Evolutionary conservation across 2,329 filamentous ascomycete genomes (phyloP), one percentile per base, ranked within the genome.

Genomic region (Botrytis byssoidea): DNA sequence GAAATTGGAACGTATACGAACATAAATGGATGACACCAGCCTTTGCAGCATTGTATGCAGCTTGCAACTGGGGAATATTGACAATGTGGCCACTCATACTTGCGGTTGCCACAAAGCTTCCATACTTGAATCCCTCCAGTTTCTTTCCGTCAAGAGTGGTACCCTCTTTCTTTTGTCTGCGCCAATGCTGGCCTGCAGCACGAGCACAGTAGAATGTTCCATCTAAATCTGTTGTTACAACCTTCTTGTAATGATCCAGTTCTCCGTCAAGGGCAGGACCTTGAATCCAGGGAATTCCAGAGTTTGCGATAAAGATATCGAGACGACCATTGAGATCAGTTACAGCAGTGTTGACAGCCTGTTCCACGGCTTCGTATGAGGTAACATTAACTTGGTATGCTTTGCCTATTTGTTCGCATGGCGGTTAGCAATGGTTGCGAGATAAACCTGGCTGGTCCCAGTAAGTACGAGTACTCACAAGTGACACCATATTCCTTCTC

Each of bases 301-400:
- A 90, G 80, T 96, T 95, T 77, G 93, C 92, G 63, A 95, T 88
- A 78, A 95, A 94, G 77, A 94, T 85, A 79, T 95, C 93, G 14
- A 95, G 87, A 8, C 92, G 88, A 74, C 90, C 90, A 79, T 92
- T 90, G 83, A 95, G 92, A 25, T 95, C 82, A 74, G 86, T 82
- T 59, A 91, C 84, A 16, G 86, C 84, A 25, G 82, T 79, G 51
- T 86, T 83, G 18, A 90, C 86, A 7, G 85, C 83, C 1, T 73
- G 55, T 46, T 76, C 74, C 12, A 80, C 76, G 2, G 73, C 74
- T 32, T 87, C 85, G 76, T 84, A 85, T 4, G 85, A 84, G 44
- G 85, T 86, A 14, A 91, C 85, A 77, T 92, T 86, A 75, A 91
- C 88, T 79, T 88, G 85, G 82, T 90, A 91, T 16, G 88, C 88